Evolutionary conservation across 352 stramenopile genomes (phyloP), one percentile per base, ranked within the genome.

Genomic region (Phytophthora nicotianae): DNA sequence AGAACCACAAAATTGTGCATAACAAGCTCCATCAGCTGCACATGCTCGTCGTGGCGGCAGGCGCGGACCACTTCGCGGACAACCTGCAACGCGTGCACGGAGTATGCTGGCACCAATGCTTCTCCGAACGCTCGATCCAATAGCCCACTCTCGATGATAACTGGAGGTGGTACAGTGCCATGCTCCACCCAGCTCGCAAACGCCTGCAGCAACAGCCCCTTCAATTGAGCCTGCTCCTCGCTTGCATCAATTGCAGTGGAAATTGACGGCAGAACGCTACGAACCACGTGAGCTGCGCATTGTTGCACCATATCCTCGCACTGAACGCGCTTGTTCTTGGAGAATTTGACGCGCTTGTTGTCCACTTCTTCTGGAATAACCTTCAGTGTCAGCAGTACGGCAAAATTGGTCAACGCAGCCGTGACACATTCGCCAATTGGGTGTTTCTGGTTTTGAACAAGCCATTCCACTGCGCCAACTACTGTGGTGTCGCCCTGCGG

Each of bases 1-100:
- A 93, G 72, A 24, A 78, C 50, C n/a, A 93, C 76, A 51, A 92
- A 93, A 57, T 92, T 75, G 19, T 79, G 75, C 85, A 92, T 91
- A 10, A 92, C 75, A 20, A 89, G 56, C 24, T 91, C 79, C 81
- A 93, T 91, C 23, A 93, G 60, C 33, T 85, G 80, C 24, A 90
- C 79, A 48, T 84, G 74, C 7, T 74, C 74, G 17, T 83, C 72
- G 26, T 76, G 81, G 9, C 72, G 73, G 52, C 81, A 91, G 21
- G 70, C 68, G 10, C 73, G 67, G n/a, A 93, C 83, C 19, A 90
- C 72, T 66, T 91, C 85, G n/a, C 77, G 77, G 11, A 93, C 79
- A 21, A 78, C 72, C 16, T 85, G 60, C 54, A 93, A 68, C 2
- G 83, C 82, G 20, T 81, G 70, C 4, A 83, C 65, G 1, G 75